phyloP scores from a whole-genome alignment of 305 asterid species.

The Plantago coronopus region DNA sequence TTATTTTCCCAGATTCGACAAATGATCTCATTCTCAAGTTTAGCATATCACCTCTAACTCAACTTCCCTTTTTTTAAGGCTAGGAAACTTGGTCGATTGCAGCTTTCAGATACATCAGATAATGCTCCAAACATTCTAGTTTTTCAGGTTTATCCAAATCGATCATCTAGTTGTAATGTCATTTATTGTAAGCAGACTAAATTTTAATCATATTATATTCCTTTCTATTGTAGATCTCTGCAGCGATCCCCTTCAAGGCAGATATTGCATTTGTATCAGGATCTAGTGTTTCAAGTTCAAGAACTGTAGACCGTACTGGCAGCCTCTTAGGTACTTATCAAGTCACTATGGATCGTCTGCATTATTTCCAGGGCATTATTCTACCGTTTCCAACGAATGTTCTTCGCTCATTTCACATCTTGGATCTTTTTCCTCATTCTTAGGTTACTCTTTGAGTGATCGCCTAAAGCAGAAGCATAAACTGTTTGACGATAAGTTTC shows the following conservation, averaged over 20 bases:
- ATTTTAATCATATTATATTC: slow-evolving; percentile 19
- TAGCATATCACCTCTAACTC: slow-evolving; percentile 16
- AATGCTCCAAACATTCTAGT: slow-evolving; percentile 73
- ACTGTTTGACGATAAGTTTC: slow-evolving; percentile 68
- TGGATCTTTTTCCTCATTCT: slow-evolving; percentile 25
- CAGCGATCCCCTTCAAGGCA: slow-evolving; percentile 64
- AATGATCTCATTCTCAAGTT: slow-evolving; percentile 13
- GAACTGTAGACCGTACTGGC: slow-evolving; percentile 51
- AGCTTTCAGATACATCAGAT: slow-evolving; percentile 85
- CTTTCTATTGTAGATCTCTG: slow-evolving; percentile 58
- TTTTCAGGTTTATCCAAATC: slow-evolving; percentile 65
- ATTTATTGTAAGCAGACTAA: slow-evolving; percentile 11
- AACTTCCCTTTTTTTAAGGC: slow-evolving; percentile 46
- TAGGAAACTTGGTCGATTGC: slow-evolving; percentile 58
- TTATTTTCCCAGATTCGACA: slow-evolving; percentile 19
- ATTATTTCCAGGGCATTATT: slow-evolving; percentile 2
- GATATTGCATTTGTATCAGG: slow-evolving; percentile 75
- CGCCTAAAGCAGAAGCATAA: slow-evolving; percentile 63
- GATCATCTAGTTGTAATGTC: slow-evolving; percentile 19
- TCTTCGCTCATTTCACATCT: slow-evolving; percentile 20
- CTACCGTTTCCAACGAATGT: slow-evolving; percentile 12
- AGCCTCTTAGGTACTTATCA: slow-evolving; percentile 54
- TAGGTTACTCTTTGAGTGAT: slow-evolving; percentile 65
- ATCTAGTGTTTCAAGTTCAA: slow-evolving; percentile 44
- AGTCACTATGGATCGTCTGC: slow-evolving; percentile 12